Base-by-base conservation (phyloP, 2,329 filamentous ascomycete genomes). In the Colletotrichum horii region DNA sequence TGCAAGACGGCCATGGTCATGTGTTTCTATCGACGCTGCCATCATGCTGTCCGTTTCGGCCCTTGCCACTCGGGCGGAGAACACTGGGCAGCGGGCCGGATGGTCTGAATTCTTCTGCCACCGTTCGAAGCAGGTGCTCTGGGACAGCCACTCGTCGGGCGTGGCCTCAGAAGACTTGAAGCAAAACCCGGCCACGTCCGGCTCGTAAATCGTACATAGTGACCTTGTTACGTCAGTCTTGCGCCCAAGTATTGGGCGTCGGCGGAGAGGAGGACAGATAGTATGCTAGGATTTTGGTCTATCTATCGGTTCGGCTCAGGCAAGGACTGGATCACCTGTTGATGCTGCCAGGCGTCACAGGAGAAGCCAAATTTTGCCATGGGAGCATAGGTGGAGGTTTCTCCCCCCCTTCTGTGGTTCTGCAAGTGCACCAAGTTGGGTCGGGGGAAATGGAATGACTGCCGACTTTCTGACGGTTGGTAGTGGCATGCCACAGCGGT, bases 121-220 rank as follows among this genome's bases (percentile, higher is more conserved):
- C 36, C 30, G 24, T 36, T n/a, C 60, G 22, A 48, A 34, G 22
- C 61, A 19, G 30, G 36, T 24, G 30, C 22, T 61, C 32, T 15
- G 24, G 65, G 43, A 22, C 52, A 24, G 36, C 58, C 15, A 38
- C 43, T 36, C 70, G 30, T 43, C 56, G 34, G 52, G 64, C 36
- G 38, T 62, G 65, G 66, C 38, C 38, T 43, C 19, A 55, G 55
- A n/a, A 43, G 30, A 52, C 28, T 24, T 22, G 28, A 28, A 38
- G 48, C 24, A 66, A 30, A 26, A 30, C 9, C 19, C 48, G 56
- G 70, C 43, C 26, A 43, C 22, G 48, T 15, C 43, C 26, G 60
- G 74, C 71, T 38, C 74, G 66, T 76, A 76, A 76, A 75, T 76
- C 74, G 74, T 76, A 76, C 71, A 75, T 76, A 76, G 74, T 76